phyloP scores from a whole-genome alignment of 75 land plant species.

The Isoetes taiwanensis region DNA sequence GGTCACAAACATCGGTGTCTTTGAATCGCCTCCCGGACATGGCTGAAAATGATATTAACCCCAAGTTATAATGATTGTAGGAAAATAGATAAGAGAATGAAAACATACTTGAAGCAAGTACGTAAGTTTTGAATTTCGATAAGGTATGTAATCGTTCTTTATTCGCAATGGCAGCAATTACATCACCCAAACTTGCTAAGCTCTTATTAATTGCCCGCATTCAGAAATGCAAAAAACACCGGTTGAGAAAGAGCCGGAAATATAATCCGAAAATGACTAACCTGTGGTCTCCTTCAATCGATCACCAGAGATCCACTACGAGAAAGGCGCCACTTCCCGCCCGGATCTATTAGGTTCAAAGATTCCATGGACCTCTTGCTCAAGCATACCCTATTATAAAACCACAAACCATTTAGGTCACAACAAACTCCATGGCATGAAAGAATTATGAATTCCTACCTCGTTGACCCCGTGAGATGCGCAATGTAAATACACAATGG shows the following conservation, averaged over 20 bases:
- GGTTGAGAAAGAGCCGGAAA: background rate
- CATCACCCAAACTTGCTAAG: conserved; percentile 2
- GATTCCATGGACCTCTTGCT: background rate
- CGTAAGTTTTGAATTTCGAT: conserved; percentile 1
- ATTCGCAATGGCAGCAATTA: conserved; percentile 6
- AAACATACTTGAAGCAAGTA: conserved; percentile 4
- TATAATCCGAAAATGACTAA: too few relatives aligned
- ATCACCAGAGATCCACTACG: conserved; percentile 7
- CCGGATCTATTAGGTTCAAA: conserved; percentile 1
- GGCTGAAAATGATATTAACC: too few relatives aligned
- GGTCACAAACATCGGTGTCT: conserved; percentile 4
- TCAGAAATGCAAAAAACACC: too few relatives aligned
- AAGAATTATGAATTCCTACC: background rate
- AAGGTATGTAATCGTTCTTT: conserved; percentile 2
- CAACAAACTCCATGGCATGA: background rate
- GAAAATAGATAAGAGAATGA: background rate
- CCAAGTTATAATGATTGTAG: conserved; percentile 3
- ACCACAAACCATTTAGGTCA: background rate
- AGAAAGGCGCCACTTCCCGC: background rate
- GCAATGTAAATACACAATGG: conserved; percentile 4
- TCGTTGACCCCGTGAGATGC: conserved; percentile 4
- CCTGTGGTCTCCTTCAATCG: conserved; percentile 1
- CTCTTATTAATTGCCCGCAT: conserved; percentile 5
- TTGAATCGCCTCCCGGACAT: conserved; percentile 2
- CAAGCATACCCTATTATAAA: background rate